Base-by-base conservation (phyloP, 306 rosid species). In the Cucumis melo region DNA sequence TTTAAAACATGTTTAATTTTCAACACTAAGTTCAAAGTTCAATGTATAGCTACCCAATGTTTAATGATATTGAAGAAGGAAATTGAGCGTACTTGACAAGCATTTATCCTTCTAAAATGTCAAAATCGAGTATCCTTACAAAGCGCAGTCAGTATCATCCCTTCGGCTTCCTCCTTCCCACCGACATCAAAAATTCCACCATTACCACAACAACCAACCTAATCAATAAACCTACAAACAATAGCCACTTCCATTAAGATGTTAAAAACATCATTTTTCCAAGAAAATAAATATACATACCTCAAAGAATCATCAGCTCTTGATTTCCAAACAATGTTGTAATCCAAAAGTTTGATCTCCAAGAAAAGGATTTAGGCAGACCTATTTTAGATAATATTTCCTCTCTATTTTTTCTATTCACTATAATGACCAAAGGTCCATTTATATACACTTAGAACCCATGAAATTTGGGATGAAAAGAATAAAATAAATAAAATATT, bases 171-270 rank as follows among this genome's bases (percentile, higher is more conserved):
- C 73, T 81, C 86, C 78, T 84, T 83, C 6, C 75, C 53, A 38
- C 63, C 59, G 16, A 12, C 76, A 54, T 21, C 14, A 13, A 59
- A 82, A 75, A 5, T 68, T 32, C 83, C 87, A 53, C 97, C 95
- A 17, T 86, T 76, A 75, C 98, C 87, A 27, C 96, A 89, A 84
- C 98, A 93, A 77, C 83, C 97, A 82, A 87, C 24, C 93, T 90
- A 88, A 58, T 93, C 91, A 77, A 89, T 77, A 57, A 87, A 91
- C 82, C 97, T 91, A 64, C 21, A 81, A 38, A 48, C 38, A 67
- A 13, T 32, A 68, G 13, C 51, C 20, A 17, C 74, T 0, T 50
- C 55, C 55, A 50, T 5, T 50, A 50, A 50, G 10, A n/a, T n/a
- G 1, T 21, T 42, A 42, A 75, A 62, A 21, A 63, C 54, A 41